Evolutionary conservation across 192 early-diverging fungal genomes (phyloP), one percentile per base, ranked within the genome.

Genomic region (Coemansia sp.): DNA sequence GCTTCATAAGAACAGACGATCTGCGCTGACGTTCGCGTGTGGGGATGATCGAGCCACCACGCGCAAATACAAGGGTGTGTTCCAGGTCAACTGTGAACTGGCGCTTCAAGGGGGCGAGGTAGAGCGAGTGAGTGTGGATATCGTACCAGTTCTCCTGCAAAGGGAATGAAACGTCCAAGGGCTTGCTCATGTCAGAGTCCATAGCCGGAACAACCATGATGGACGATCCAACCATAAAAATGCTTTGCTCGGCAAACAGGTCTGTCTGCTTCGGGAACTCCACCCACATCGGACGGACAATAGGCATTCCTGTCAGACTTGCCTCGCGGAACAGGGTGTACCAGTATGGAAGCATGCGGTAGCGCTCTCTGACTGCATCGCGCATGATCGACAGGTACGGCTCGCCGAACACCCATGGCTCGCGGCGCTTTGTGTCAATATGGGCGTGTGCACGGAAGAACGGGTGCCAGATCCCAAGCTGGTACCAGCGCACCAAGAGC

Each of bases 361-460:
- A 99, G 59, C 97, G 89, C 55, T 86, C 82, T 20, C 88, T 78
- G 52, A 99, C 74, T 8, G 92, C 90, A 9, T 86, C 81, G 25
- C 97, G 92, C 55, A 97, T 93, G 58, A 85, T 81, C 2, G 73
- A 63, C 23, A 91, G 90, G 35, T 91, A 89, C 1, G 92, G 91
- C 68, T 97, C 95, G 35, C 92, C 94, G 79, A 93, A 87, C 23
- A 98, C 65, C 92, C 95, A 99, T 7, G 97, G 97, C 71, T 99
- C 97, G 35, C 95, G 89, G 31, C 97, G 90, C 72, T 94, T 96
- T 26, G 95, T 94, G 78, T 98, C 95, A 59, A 98, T 92, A 74
- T 99, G 95, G 4, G 97, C 94, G 74, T 99, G 97, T 3, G 88
- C 97, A 29, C 97, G 89, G 87, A 97, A 94, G 79, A 99, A 99